Percentiles rank a stretch among this genome's conserved stretches.
Evolutionary conservation across 2,329 filamentous ascomycete genomes (phyloP).

Genomic region (Keithomyces neogunnii): DNA sequence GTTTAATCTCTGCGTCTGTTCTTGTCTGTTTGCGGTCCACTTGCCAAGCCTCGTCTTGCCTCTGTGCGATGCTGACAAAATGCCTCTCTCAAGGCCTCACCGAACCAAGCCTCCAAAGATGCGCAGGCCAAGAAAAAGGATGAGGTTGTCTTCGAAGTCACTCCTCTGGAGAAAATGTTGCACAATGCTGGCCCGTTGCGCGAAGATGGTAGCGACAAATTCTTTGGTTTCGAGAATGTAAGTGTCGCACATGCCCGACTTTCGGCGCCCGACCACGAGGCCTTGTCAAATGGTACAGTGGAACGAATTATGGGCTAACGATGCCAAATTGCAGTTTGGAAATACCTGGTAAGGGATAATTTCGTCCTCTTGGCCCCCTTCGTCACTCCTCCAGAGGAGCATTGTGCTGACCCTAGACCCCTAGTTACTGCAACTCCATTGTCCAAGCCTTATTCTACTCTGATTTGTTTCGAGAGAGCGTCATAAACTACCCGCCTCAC

Average conservation of each 20-base stretch:
- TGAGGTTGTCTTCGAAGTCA: slow-evolving; percentile 48
- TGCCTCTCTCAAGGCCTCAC: slow-evolving; percentile 30
- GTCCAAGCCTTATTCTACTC: slow-evolving; percentile 97
- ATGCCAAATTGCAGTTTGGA: slow-evolving; percentile 59
- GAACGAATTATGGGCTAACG: background rate
- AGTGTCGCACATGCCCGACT: slow-evolving; percentile 26
- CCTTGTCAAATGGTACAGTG: slow-evolving; percentile 24
- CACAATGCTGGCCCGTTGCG: slow-evolving; percentile 72
- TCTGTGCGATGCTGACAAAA: slow-evolving; percentile 22
- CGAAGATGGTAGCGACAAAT: slow-evolving; percentile 90
- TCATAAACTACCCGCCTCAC: slow-evolving; percentile 79
- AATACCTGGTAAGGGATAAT: slow-evolving; percentile 72
- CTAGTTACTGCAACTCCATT: slow-evolving; percentile 96
- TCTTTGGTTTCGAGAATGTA: slow-evolving; percentile 97
- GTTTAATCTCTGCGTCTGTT: background rate
- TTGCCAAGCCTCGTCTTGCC: slow-evolving; percentile 10
- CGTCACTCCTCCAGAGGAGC: background rate
- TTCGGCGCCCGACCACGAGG: background rate
- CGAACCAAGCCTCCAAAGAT: slow-evolving; percentile 36
- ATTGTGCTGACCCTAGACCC: background rate
- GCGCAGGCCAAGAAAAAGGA: slow-evolving; percentile 46
- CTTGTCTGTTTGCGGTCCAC: slow-evolving; percentile 1
- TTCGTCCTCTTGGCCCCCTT: background rate
- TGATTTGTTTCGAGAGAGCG: slow-evolving; percentile 83
- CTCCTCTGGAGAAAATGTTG: slow-evolving; percentile 66